phyloP scores from a whole-genome alignment of 2,329 filamentous ascomycete species.

The Waltergamsia citrina region DNA sequence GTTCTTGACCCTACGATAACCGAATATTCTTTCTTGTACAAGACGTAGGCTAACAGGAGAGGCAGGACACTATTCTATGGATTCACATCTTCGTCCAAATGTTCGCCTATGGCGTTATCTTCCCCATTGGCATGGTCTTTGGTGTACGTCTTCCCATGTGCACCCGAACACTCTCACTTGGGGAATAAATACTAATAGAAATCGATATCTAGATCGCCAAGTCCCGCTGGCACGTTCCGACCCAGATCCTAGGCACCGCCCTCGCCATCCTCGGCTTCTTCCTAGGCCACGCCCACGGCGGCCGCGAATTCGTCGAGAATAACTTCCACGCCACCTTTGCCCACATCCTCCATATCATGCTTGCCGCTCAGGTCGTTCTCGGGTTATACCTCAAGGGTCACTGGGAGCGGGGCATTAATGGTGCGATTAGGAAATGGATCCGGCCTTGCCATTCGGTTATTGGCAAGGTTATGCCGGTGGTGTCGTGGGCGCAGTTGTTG shows the following conservation, averaged over 20 bases:
- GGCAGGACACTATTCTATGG: conserved; percentile 77
- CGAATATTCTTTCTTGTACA: too few species aligned
- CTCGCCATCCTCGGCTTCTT: conserved; percentile 81
- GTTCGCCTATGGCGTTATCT: conserved; percentile 82
- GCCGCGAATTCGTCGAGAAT: conserved; percentile 65
- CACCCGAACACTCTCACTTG: too few species aligned
- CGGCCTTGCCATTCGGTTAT: conserved; percentile 69
- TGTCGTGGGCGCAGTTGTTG: conserved; percentile 88
- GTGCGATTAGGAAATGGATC: conserved; percentile 61
- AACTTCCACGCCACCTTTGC: conserved; percentile 82
- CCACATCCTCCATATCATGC: conserved; percentile 67
- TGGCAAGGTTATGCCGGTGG: conserved; percentile 78
- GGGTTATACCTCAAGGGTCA: conserved; percentile 87
- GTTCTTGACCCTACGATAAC: conserved; percentile 17
- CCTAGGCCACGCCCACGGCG: conserved; percentile 83
- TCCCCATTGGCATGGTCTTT: conserved; percentile 90
- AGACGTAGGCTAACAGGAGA: conserved; percentile 19
- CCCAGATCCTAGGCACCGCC: conserved; percentile 65
- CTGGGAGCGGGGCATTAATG: conserved; percentile 75
- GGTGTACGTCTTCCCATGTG: conserved; percentile 51
- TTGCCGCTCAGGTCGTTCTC: conserved; percentile 67
- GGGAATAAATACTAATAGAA: too few species aligned
- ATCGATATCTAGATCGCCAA: conserved; percentile 60
- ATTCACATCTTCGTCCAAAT: conserved; percentile 85
- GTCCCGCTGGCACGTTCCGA: conserved; percentile 88